A percentile compares a stretch with the other conserved stretches of the same genome.
phyloP scores from a whole-genome alignment of 768 basidiomycete species.

The Mycena haematopus region DNA sequence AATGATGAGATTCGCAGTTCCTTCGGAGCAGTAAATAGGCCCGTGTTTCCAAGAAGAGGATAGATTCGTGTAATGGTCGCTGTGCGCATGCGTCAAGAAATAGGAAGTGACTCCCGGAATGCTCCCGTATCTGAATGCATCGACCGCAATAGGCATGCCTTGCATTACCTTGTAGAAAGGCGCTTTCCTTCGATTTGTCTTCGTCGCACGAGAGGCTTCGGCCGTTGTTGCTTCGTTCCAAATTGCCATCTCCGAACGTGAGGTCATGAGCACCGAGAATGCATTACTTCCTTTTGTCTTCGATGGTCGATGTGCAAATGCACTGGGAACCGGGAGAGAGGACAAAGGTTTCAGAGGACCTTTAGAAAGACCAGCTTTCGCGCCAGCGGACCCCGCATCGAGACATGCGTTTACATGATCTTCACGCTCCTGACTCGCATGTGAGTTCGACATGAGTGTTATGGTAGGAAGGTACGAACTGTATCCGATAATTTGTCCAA shows the following conservation, averaged over 20 bases:
- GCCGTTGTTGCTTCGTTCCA: conserved; percentile 81
- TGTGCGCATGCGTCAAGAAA: conserved; percentile 97
- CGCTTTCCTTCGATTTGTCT: conserved; percentile 69
- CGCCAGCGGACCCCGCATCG: conserved; percentile 34
- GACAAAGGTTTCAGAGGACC: conserved; percentile 35
- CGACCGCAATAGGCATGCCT: conserved; percentile 98
- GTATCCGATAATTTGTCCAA: conserved; percentile 24
- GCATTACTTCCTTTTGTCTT: conserved; percentile 40
- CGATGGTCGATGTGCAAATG: conserved; percentile 23
- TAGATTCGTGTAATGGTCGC: conserved; percentile 95
- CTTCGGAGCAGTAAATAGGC: conserved; percentile 95
- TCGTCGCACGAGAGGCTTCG: conserved; percentile 56
- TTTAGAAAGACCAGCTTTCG: conserved; percentile 25
- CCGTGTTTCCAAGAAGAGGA: conserved; percentile 88
- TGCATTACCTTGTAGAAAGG: conserved; percentile 97
- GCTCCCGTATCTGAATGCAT: conserved; percentile 93
- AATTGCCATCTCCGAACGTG: conserved; percentile 76
- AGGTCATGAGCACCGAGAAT: conserved; percentile 92
- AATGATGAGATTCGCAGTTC: conserved; percentile 89
- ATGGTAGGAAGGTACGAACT: conserved; percentile 19
- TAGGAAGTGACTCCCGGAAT: conserved; percentile 92
- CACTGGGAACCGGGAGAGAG: conserved; percentile 27
- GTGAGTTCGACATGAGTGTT: background rate
- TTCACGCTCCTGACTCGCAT: conserved; percentile 50
- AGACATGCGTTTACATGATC: conserved; percentile 66